Evolutionary conservation across 805 yeast genomes (phyloP).

Genomic region (Wickerhamomyces xylosicus): DNA sequence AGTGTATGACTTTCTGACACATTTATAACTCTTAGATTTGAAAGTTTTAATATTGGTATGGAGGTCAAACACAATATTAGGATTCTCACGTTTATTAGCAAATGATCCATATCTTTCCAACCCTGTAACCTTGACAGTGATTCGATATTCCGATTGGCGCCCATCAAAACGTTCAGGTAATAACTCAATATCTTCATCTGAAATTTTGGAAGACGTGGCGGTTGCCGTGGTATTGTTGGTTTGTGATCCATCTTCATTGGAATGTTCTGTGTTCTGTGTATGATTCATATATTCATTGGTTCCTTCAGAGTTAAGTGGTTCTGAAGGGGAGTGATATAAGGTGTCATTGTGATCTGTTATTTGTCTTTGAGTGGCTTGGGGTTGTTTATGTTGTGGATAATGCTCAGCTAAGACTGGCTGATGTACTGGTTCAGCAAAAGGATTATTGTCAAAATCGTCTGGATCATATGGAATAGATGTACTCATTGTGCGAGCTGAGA

Average conservation of each 20-base stretch:
- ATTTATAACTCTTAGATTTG: conserved; percentile 59
- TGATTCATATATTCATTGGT: no score
- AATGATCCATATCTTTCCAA: conserved; percentile 54
- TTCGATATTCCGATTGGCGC: conserved; percentile 22
- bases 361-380: neutral
- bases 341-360: neutral
- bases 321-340: neutral
- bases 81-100: conserved; percentile 58
- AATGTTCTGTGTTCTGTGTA: no score
- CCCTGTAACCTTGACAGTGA: conserved; percentile 49
- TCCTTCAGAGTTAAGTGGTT: neutral
- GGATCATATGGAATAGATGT: conserved; percentile 37
- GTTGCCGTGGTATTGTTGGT: neutral
- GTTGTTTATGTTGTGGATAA: conserved; percentile 6
- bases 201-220: neutral
- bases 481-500: conserved; percentile 28
- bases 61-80: conserved; percentile 66
- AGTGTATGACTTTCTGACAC: conserved; percentile 67
- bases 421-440: conserved; percentile 40
- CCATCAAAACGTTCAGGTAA: conserved; percentile 18
- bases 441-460: conserved; percentile 51
- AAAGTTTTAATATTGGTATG: conserved; percentile 64
- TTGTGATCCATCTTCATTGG: neutral
- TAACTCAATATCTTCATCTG: conserved; percentile 5
- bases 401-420: conserved; percentile 4